A percentile compares a stretch with the other conserved stretches of the same genome.
These are phyloP conservation scores for Aureobasidium sp. DNA, from an alignment of 2,329 filamentous ascomycete species.

Conservation along the genomic window DNA sequence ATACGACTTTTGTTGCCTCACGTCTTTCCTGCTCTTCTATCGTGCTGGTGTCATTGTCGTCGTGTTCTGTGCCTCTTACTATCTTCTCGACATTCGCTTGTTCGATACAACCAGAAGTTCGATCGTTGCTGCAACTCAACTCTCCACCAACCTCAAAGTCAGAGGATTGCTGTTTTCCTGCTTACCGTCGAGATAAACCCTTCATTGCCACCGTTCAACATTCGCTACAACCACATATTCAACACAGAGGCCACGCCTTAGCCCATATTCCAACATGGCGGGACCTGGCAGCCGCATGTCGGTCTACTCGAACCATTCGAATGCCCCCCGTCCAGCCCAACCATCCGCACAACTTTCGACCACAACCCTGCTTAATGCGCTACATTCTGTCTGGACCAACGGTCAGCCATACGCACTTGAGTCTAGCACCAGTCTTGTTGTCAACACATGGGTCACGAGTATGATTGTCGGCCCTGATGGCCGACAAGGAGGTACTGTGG, in stretches of 20 bases:
- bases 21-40: background rate
- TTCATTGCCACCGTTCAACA: background rate
- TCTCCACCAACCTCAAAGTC: background rate
- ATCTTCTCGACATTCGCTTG: conserved; percentile 6
- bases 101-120: background rate
- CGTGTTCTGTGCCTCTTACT: background rate
- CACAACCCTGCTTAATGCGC: conserved; percentile 82
- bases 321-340: conserved; percentile 50
- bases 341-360: conserved; percentile 79
- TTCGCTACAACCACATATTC: background rate
- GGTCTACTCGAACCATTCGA: conserved; percentile 54
- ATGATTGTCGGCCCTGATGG: conserved; percentile 63
- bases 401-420: conserved; percentile 81
- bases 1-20: conserved; percentile 13
- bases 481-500: conserved; percentile 67
- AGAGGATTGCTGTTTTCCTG: background rate
- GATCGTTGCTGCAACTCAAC: background rate
- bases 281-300: conserved; percentile 49
- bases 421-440: conserved; percentile 80
- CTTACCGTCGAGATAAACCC: background rate
- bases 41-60: background rate
- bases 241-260: background rate
- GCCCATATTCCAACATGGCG: conserved; percentile 38
- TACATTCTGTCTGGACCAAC: conserved; percentile 82
- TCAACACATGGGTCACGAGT: conserved; percentile 92